These are phyloP conservation scores for Corylus avellana DNA, from an alignment of 306 rosid genomes.

Conservation along the genomic window DNA sequence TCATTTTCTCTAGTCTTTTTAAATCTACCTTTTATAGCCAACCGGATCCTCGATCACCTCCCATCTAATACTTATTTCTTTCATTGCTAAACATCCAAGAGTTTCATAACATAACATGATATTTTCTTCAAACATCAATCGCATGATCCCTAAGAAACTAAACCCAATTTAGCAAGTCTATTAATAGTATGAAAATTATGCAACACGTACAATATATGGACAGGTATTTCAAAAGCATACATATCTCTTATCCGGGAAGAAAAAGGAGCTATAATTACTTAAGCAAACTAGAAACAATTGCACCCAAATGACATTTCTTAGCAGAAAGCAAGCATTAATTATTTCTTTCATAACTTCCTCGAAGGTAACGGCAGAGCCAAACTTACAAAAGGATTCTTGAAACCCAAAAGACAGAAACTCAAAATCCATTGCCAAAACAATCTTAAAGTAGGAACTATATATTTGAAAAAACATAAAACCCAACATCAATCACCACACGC, in stretches of 20 bases:
- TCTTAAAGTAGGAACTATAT: background rate
- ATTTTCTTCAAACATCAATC: background rate
- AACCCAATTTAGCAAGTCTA: background rate
- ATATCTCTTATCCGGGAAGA: background rate
- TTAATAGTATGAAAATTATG: background rate
- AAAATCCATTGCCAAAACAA: background rate
- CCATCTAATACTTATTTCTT: background rate
- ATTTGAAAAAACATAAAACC: conserved; percentile 15
- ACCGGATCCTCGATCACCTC: no score
- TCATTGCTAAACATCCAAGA: background rate
- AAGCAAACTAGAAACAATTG: background rate
- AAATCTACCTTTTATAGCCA: no score
- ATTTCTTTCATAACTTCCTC: background rate
- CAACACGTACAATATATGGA: background rate
- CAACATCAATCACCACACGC: conserved; percentile 12
- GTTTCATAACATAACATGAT: background rate
- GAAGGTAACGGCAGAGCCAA: background rate
- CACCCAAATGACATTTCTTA: background rate
- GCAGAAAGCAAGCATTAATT: background rate
- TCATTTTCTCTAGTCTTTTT: no score
- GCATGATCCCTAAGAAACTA: background rate
- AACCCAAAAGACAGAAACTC: conserved; percentile 8
- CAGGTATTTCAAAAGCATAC: background rate
- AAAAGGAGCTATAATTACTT: background rate
- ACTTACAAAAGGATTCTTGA: background rate